These are phyloP conservation scores for Parafenestella ontariensis DNA, from an alignment of 2,329 filamentous ascomycete species.

Conservation along the genomic window DNA sequence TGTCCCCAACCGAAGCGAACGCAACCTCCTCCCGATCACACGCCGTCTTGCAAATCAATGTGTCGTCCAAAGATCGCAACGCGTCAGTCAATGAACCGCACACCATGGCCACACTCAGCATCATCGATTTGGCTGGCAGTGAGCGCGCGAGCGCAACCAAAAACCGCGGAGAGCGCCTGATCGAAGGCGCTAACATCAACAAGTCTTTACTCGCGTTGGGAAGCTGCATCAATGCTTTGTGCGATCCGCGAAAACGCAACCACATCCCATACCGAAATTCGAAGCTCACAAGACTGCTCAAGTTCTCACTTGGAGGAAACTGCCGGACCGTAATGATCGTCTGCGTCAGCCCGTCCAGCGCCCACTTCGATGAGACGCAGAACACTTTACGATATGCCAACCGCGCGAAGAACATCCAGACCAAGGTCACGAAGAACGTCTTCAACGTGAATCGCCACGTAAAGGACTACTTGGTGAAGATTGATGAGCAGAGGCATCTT, in stretches of 20 bases:
- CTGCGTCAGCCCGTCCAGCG: conserved; percentile 94
- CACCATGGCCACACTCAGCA: conserved; percentile 97
- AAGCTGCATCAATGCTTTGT: conserved; percentile 97
- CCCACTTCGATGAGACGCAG: conserved; percentile 97
- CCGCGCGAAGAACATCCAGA: conserved; percentile 98
- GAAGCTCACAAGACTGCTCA: conserved; percentile 91
- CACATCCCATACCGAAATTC: conserved; percentile 98
- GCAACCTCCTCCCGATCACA: conserved; percentile 97
- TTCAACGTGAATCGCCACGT: conserved; percentile 99
- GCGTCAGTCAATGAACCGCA: conserved; percentile 92
- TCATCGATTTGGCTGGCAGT: conserved; percentile 95
- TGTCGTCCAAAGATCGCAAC: conserved; percentile 92
- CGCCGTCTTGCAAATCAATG: conserved; percentile 95
- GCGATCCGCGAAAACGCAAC: conserved; percentile 87
- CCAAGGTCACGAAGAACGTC: conserved; percentile 98
- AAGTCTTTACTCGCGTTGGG: conserved; percentile 94
- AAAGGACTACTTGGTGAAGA: conserved; percentile 99
- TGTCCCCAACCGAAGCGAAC: conserved; percentile 96
- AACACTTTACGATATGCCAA: conserved; percentile 98
- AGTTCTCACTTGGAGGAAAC: conserved; percentile 96
- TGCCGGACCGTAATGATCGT: conserved; percentile 99
- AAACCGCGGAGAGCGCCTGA: conserved; percentile 87
- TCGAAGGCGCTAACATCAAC: conserved; percentile 99
- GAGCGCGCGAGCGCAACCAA: conserved; percentile 96
- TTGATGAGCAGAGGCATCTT: conserved; percentile 95